Evolutionary conservation across 2,329 filamentous ascomycete species (phyloP).

Genomic region (Sodiomyces alkalinus): DNA sequence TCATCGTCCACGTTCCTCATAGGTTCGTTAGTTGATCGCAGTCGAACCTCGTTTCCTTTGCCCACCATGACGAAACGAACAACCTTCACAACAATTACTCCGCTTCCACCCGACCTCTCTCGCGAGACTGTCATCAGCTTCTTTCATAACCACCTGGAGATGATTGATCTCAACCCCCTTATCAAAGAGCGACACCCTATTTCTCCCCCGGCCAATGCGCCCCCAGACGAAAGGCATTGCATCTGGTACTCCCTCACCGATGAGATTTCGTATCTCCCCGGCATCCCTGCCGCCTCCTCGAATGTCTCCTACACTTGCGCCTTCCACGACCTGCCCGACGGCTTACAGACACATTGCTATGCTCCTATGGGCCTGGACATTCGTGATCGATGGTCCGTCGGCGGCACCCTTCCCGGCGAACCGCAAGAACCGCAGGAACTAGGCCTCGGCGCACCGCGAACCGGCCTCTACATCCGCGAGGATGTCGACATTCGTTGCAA

Average conservation of each 20-base stretch:
- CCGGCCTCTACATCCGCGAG: conserved; percentile 69
- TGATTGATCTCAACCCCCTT: conserved; percentile 81
- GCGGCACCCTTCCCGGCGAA: conserved; percentile 58
- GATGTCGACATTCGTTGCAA: conserved; percentile 76
- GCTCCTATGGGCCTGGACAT: conserved; percentile 72
- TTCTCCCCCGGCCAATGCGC: conserved; percentile 48
- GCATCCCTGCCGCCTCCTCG: conserved; percentile 40
- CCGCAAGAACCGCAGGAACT: conserved; percentile 48
- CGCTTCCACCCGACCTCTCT: conserved; percentile 53
- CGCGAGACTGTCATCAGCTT: conserved; percentile 58
- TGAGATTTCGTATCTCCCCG: conserved; percentile 59
- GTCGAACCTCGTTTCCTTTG: too few relatives aligned
- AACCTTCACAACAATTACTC: conserved; percentile 64
- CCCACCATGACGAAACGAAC: conserved; percentile 54
- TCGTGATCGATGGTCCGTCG: conserved; percentile 61
- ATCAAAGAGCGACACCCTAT: conserved; percentile 58
- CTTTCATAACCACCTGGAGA: conserved; percentile 62
- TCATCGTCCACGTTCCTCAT: too few relatives aligned
- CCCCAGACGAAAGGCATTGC: conserved; percentile 55
- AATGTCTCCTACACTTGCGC: conserved; percentile 66
- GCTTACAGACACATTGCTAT: conserved; percentile 71
- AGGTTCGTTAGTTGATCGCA: too few relatives aligned
- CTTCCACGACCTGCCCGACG: conserved; percentile 59
- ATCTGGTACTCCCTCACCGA: conserved; percentile 72
- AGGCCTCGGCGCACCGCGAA: conserved; percentile 46